A percentile compares a stretch with the other conserved stretches of the same genome.
phyloP scores from a whole-genome alignment of 768 basidiomycete species.

The Agrocybe pediades region DNA sequence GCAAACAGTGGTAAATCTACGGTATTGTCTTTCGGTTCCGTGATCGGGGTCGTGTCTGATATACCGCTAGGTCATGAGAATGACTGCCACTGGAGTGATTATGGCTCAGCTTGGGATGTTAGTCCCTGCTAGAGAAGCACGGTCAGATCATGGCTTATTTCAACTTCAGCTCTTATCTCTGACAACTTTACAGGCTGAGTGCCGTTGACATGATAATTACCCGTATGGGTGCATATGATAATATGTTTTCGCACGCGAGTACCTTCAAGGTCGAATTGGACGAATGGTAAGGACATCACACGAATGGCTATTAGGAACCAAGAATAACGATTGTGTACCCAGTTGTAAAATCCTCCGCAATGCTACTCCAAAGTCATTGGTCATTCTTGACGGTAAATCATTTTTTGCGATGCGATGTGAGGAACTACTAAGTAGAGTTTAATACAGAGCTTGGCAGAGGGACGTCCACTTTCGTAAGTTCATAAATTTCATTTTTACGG shows the following conservation, averaged over 20 bases:
- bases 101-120: constrained; percentile 97
- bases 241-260: constrained; percentile 92
- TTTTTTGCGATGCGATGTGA: not conserved
- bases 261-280: constrained; percentile 99
- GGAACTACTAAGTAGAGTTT: constrained; percentile 13
- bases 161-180: not conserved
- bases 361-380: constrained; percentile 91
- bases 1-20: constrained; percentile 38
- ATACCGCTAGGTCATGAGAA: constrained; percentile 71
- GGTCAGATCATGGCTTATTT: constrained; percentile 41
- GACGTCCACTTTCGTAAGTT: constrained; percentile 84
- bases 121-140: constrained; percentile 83
- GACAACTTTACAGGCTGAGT: constrained; percentile 54
- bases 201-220: constrained; percentile 93
- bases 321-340: not conserved
- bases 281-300: constrained; percentile 67
- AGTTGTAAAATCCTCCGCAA: constrained; percentile 94
- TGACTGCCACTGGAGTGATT: constrained; percentile 93
- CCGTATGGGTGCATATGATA: constrained; percentile 98
- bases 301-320: not conserved
- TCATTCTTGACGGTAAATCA: constrained; percentile 88
- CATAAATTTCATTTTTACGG: not conserved
- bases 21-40: constrained; percentile 21
- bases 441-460: constrained; percentile 86
- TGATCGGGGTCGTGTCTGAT: not conserved